Base-by-base conservation (phyloP, 192 early-diverging fungal species). In the Pilaira anomala region DNA sequence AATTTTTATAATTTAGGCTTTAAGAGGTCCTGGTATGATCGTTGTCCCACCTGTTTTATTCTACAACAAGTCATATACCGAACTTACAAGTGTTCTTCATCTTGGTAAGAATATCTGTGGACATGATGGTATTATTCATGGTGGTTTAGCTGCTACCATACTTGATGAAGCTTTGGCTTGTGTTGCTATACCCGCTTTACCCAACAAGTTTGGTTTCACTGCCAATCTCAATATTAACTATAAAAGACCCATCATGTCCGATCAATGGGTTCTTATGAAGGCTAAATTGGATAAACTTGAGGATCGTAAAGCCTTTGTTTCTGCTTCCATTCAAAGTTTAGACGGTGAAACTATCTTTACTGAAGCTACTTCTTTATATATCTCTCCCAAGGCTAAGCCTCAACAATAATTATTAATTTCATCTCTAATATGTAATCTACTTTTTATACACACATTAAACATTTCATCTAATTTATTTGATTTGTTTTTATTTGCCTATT, bases 121-220 rank as follows among this genome's bases (percentile, higher is more conserved):
- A 8, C 92, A 94, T 70, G 78, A 84, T 19, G 83, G 81, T 42
- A 91, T 94, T 54, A 77, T 86, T 42, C 92, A 94, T 63, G 92
- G 92, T 39, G 90, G 87, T 30, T 75, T 90, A 7, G 77, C 85
- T 42, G 88, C 88, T 0, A 90, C 88, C 1, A 52, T 91, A 40
- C 74, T 90, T 57, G 90, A 91, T 77, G 88, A 89, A 68, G 78
- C 76, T 28, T 74, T 78, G 19, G 83, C 81, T 3, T 81, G 75
- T 44, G 75, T 83, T 26, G 77, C 75, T 0, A 74, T 83, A 22
- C 78, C 80, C 5, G 67, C 67, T 42, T 72, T 90, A 13, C 90
- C 90, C 8, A 83, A 83, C 66, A 84, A 81, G 49, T 75, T 84
- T 36, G 90, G 84, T 1, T 80, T 90, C 53, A 92, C 90, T 7